Conservation (phyloP, 1,139 yeast species). For the Suhomyces bolitotheri region DNA sequence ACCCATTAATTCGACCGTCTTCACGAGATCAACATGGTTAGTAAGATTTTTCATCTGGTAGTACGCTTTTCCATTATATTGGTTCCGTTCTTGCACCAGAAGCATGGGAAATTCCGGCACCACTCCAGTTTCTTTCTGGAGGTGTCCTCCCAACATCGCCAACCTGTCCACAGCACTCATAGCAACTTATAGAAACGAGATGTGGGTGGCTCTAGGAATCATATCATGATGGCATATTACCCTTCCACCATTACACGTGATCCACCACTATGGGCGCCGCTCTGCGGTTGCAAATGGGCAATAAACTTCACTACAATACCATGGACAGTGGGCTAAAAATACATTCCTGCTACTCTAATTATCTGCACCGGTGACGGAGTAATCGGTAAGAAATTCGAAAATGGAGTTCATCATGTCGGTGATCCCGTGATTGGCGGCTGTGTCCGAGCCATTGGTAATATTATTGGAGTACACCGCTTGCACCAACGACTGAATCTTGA, state of each 20-base stretch:
- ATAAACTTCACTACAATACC: too few species aligned
- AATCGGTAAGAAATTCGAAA: constrained; percentile 50
- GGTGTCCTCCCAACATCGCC: constrained; percentile 23
- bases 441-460: constrained; percentile 19
- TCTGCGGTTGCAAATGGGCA: too few species aligned
- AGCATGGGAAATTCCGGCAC: constrained; percentile 24
- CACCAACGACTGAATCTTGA: constrained; percentile 74
- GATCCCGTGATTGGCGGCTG: constrained; percentile 55
- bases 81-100: constrained; percentile 16
- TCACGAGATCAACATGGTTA: too few species aligned
- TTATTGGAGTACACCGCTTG: constrained; percentile 60
- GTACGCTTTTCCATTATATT: constrained; percentile 13
- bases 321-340: background rate
- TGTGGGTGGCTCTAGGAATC: background rate
- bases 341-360: constrained; percentile 22
- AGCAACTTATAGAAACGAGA: too few species aligned
- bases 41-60: background rate
- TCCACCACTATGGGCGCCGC: background rate
- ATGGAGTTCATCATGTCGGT: constrained; percentile 58
- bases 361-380: constrained; percentile 44
- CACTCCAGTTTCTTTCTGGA: constrained; percentile 10
- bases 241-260: constrained; percentile 18
- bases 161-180: constrained; percentile 16
- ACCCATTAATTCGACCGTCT: too few species aligned
- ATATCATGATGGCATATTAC: background rate